Evolutionary conservation across 2,329 filamentous ascomycete genomes (phyloP), one percentile per base, ranked within the genome.

Genomic region (Trichoderma guizhouense): DNA sequence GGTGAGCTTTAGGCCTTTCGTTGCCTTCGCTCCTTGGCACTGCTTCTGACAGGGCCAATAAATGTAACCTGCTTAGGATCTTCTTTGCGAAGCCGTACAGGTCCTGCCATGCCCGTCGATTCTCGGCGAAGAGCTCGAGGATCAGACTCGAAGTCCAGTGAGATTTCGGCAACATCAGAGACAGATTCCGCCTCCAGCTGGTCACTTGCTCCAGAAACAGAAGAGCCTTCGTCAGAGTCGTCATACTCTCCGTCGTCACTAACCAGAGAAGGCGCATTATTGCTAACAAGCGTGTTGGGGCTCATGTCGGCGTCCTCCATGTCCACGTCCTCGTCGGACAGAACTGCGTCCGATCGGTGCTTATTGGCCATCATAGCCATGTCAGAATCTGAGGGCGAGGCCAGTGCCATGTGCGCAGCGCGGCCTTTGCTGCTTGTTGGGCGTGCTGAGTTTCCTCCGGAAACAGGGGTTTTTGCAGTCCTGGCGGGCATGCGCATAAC

Each of bases 211-310:
- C 89, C 89, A 5, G 89, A 91, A 57, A 86, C 83, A 4, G 86
- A 86, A 5, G 89, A 91, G 60, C 85, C 87, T 72, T 89, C 89
- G 71, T 92, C 89, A 1, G 91, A 93, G 70, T 91, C 90, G 75
- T 92, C 92, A 77, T 92, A 93, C 78, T 94, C 92, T 76, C 92
- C 91, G 78, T 94, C 92, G 80, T 95, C 92, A 81, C 92, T 93
- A 78, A 94, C 92, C 63, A 95, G 86, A 76, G 91, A 94, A 26
- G 92, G 92, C 9, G 92, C 92, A 75, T 93, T 92, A 80, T 93
- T 93, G 79, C 91, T 92, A 65, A 91, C 86, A 58, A 90, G 82
- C 0, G 91, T 92, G 76, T 90, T 89, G 6, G 92, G 92, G 76
- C 91, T 93, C 71, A 93, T 81, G 69, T 92, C 89, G 61, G 85